Evolutionary conservation across 352 stramenopile genomes (phyloP), one percentile per base, ranked within the genome.

Genomic region (Phytophthora lateralis): DNA sequence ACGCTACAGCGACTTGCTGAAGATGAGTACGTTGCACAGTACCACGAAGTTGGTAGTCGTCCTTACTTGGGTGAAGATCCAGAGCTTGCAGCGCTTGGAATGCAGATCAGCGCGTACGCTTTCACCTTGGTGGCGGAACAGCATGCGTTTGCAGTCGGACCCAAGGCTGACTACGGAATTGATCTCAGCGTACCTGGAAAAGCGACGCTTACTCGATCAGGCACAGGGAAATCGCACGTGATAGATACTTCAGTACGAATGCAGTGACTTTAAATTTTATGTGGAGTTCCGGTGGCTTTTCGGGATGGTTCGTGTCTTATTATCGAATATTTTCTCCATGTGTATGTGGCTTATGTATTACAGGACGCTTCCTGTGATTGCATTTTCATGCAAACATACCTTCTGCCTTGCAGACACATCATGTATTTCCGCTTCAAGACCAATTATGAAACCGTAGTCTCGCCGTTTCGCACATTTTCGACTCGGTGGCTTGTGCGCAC

Each of bases 381-480:
- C 12, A 41, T 41, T 9, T 41, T 41, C 34, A 41, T 41, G 14
- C 10, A 41, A 11, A 41, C 34, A 2, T 60, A 41, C 12, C 46
- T 30, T 24, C 21, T 24, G 21, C 21, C 21, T 24, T 24, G 21
- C 21, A 24, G 21, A 24, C 21, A 24, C 21, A 35, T 61, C 18
- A 30, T 66, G 21, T 17, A 48, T 17, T 39, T 63, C 1, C 21
- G 50, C 4, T 37, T 12, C 10, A 41, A 35, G 7, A 34, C 18
- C 30, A 44, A 56, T 18, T 55, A 52, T n/a, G 59, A 66, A 37
- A 66, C 24, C 0, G 24, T 66, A 0, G 39, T 56, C 10, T 50
- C 50, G 0, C 59, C 59, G 0, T 14, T 61, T 27, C n/a, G 14
- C 0, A 10, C 15, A 18, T 61, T 61, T 11, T 38, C 32, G 4